Evolutionary conservation across 164 flowering plant species (phyloP).

Genomic region (Warburgia ugandensis): DNA sequence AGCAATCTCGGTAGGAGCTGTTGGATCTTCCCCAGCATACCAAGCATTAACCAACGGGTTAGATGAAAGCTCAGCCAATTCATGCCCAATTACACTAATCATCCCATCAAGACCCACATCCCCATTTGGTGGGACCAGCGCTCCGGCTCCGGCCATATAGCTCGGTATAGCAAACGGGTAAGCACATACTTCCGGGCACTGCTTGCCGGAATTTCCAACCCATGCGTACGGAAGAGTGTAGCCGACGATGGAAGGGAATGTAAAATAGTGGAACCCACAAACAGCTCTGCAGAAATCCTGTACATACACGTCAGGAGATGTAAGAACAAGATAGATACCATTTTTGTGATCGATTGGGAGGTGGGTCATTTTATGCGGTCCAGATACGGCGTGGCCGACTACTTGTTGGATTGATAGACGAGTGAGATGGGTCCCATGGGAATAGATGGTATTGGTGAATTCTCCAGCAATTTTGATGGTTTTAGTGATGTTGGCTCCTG

Average conservation of each 20-base stretch:
- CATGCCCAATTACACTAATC: conserved; percentile 93
- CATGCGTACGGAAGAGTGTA: conserved; percentile 93
- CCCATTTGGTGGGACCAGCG: conserved; percentile 61
- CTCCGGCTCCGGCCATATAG: conserved; percentile 58
- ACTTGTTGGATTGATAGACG: conserved; percentile 71
- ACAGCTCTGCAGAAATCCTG: conserved; percentile 91
- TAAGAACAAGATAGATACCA: conserved; percentile 81
- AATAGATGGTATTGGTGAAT: conserved; percentile 51
- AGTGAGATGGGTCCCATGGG: conserved; percentile 60
- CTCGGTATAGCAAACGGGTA: conserved; percentile 54
- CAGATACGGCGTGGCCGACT: conserved; percentile 54
- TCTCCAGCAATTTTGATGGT: conserved; percentile 54
- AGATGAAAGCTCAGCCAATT: conserved; percentile 79
- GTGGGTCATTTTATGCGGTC: conserved; percentile 12
- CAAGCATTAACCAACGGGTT: conserved; percentile 91
- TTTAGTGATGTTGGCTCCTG: conserved; percentile 71
- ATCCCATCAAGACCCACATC: conserved; percentile 87
- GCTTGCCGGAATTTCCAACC: conserved; percentile 81
- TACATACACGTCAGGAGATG: conserved; percentile 60
- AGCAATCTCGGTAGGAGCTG: conserved; percentile 92
- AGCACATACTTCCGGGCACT: conserved; percentile 67
- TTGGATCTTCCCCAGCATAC: conserved; percentile 96
- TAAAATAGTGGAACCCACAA: conserved; percentile 96
- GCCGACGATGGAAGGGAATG: conserved; percentile 85
- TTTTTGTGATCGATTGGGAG: conserved; percentile 65